Conservation (phyloP, 345 rosid genomes). For the Corchorus capsularis region DNA sequence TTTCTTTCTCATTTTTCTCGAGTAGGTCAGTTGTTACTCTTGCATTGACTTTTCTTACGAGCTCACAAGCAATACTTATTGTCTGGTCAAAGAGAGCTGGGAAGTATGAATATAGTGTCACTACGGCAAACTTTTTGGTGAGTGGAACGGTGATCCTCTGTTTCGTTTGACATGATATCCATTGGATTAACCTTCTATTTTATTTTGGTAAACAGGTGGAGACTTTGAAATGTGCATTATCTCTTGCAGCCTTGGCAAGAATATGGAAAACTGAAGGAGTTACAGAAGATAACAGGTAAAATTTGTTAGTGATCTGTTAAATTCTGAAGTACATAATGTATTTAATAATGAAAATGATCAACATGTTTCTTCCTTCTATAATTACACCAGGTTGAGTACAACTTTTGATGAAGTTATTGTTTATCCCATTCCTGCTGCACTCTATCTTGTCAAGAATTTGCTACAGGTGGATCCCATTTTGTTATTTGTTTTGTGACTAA, state of each 20-base stretch:
- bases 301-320: background rate
- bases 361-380: conserved; percentile 23
- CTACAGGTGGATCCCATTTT: conserved; percentile 59
- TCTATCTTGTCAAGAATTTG: conserved; percentile 95
- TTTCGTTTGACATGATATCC: background rate
- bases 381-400: conserved; percentile 75
- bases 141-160: conserved; percentile 21
- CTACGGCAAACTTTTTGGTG: conserved; percentile 94
- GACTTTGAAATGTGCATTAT: conserved; percentile 82
- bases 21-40: conserved; percentile 73
- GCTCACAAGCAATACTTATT: conserved; percentile 95
- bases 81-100: conserved; percentile 99
- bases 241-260: conserved; percentile 85
- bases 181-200: background rate
- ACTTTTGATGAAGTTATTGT: conserved; percentile 86
- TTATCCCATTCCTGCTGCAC: conserved; percentile 88
- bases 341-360: background rate
- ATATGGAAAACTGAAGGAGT: conserved; percentile 83
- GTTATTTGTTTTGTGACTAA: conserved; percentile 9
- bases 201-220: conserved; percentile 62
- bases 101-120: conserved; percentile 92
- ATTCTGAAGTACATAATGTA: background rate
- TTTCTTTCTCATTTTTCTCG: conserved; percentile 11
- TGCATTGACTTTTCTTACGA: conserved; percentile 83
- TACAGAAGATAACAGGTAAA: conserved; percentile 88